Evolutionary conservation across 495 filamentous ascomycete genomes (phyloP), one percentile per base, ranked within the genome.

Genomic region (Lophiotrema nucula): DNA sequence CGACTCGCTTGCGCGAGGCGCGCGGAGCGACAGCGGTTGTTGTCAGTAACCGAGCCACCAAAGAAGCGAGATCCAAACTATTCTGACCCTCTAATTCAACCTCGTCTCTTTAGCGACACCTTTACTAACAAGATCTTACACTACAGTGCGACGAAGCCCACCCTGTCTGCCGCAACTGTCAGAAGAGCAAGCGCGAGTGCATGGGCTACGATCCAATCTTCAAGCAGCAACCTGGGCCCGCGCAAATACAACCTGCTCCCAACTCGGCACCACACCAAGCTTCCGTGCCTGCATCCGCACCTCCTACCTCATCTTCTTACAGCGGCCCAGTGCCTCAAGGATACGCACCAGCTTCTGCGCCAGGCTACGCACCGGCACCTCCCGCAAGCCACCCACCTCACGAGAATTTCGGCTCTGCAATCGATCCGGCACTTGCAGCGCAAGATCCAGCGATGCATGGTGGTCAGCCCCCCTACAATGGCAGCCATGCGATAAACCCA

Each of bases 141-240:
- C 18, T 41, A 8, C 46, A 98, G 93, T 98, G 93, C 77, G 93
- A 98, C 80, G 93, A 98, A 78, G 83, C 81, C 24, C 92, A 97
- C 74, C 93, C 93, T 6, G 82, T 87, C 45, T 98, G 93, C 78
- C 86, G 92, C 68, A 98, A 98, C 73, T 98, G 93, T 75, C 87
- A 92, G 69, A 98, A 97, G 74, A 96, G 90, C 67, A 97, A 97
- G 73, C 88, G 93, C 65, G 93, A 97, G 69, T 98, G 93, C 70
- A 72, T 96, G 47, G 93, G 93, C 42, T 98, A 98, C 83, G 93
- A 98, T 70, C 93, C 93, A 33, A 95, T 97, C 58, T 98, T 98
- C 77, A 95, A 95, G 73, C 82, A 86, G 66, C 88, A 91, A 66
- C 85, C 88, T 45, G 83, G 84, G 18, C 88, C 89, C 15, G 78